Percentiles rank a stretch among this genome's conserved stretches.
phyloP scores from a whole-genome alignment of 1,284 basidiomycete species.

The Amylostereum areolatum region DNA sequence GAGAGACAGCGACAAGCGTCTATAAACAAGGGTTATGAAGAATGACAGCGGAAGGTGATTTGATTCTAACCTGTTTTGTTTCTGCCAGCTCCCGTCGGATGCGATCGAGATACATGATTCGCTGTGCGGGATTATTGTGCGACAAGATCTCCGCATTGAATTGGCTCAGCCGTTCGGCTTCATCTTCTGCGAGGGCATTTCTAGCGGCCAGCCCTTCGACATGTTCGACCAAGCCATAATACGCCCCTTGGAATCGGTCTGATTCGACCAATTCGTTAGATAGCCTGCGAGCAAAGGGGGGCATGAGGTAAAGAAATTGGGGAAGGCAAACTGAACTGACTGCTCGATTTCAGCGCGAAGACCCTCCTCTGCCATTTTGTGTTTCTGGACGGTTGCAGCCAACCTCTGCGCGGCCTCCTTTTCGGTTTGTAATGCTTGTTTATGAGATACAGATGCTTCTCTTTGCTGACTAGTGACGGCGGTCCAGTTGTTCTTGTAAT shows the following conservation, averaged over 20 bases:
- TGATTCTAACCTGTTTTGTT: slow-evolving; percentile 55
- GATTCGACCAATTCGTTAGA: slow-evolving; percentile 49
- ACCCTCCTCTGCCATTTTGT: slow-evolving; percentile 54
- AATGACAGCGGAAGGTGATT: slow-evolving; percentile 13
- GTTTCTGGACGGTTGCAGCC: slow-evolving; percentile 42
- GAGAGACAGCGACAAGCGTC: slow-evolving; percentile 49
- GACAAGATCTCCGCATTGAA: slow-evolving; percentile 76
- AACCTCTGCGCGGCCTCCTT: slow-evolving; percentile 42
- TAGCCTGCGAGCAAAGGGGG: slow-evolving; percentile 42
- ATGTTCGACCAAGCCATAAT: slow-evolving; percentile 54
- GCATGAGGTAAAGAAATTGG: too few species aligned
- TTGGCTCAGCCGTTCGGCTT: slow-evolving; percentile 56
- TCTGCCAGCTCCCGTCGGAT: slow-evolving; percentile 66
- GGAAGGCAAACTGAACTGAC: slow-evolving; percentile 33
- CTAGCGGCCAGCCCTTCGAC: slow-evolving; percentile 55
- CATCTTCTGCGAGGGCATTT: slow-evolving; percentile 70
- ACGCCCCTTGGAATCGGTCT: slow-evolving; percentile 62
- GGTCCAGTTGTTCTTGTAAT: too few species aligned
- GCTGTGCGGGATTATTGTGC: slow-evolving; percentile 68
- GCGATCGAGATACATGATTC: slow-evolving; percentile 69
- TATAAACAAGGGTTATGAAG: slow-evolving; percentile 22
- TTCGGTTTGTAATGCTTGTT: slow-evolving; percentile 39
- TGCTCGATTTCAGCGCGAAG: slow-evolving; percentile 56
- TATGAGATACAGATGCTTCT: slow-evolving; percentile 18
- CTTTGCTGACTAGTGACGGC: too few species aligned